phyloP scores from a whole-genome alignment of 345 rosid genomes.

The Gossypium mustelinum region DNA sequence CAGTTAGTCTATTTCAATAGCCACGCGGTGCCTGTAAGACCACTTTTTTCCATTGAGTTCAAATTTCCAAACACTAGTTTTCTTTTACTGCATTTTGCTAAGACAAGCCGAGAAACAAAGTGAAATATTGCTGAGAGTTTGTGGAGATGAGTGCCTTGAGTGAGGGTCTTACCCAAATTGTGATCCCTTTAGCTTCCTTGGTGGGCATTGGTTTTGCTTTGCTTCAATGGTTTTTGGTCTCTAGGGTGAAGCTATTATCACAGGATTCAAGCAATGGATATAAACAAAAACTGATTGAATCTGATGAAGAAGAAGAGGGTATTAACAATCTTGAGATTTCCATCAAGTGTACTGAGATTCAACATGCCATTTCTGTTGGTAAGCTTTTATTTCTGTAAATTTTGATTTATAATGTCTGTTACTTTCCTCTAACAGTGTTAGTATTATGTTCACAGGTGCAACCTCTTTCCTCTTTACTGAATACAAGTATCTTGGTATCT shows the following conservation, averaged over 20 bases:
- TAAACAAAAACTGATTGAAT: conserved; percentile 40
- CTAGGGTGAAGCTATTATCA: conserved; percentile 41
- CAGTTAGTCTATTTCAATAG: conserved; percentile 25
- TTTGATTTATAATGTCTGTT: not conserved
- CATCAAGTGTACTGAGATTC: conserved; percentile 67
- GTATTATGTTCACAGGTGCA: conserved; percentile 40
- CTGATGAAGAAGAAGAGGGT: conserved; percentile 53
- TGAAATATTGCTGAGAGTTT: not conserved
- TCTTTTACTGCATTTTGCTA: conserved; percentile 2
- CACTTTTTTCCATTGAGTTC: conserved; percentile 13
- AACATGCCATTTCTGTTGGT: conserved; percentile 67
- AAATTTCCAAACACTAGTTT: not conserved
- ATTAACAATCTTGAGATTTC: conserved; percentile 36
- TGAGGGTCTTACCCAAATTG: conserved; percentile 44
- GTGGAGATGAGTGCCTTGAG: conserved; percentile 39
- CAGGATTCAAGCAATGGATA: conserved; percentile 28
- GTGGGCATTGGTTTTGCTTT: conserved; percentile 60
- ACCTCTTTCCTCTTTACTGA: conserved; percentile 58
- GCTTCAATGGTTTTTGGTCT: conserved; percentile 65
- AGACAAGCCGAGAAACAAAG: conserved; percentile 6
- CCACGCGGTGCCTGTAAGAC: conserved; percentile 22
- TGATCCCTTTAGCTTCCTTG: conserved; percentile 48
- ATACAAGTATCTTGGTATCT: conserved; percentile 52
- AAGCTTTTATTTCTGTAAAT: conserved; percentile 10
- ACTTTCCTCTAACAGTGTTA: not conserved